Conservation (phyloP, 2,329 filamentous ascomycete genomes). For the Lecanicillium sp. region DNA sequence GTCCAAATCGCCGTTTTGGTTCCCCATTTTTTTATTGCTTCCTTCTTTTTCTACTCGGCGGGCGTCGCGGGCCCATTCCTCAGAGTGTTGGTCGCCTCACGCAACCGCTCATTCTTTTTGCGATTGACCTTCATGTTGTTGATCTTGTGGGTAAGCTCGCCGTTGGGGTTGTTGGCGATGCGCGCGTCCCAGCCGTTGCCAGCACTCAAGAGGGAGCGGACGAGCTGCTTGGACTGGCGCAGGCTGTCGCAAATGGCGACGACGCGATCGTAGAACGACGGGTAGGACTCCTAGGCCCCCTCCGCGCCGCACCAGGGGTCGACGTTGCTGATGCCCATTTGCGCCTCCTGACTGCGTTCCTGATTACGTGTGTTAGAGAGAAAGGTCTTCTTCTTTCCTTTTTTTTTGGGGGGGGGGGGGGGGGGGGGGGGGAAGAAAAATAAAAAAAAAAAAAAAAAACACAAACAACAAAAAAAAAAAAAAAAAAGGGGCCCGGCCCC, state of each 20-base stretch:
- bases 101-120: constrained; percentile 17
- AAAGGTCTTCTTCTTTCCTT: background rate
- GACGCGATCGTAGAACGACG: constrained; percentile 20
- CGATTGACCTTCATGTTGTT: constrained; percentile 22
- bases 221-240: constrained; percentile 22
- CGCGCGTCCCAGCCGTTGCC: constrained; percentile 21
- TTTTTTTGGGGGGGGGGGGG: background rate
- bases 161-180: constrained; percentile 22
- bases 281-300: constrained; percentile 25
- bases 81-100: background rate
- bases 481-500: too few relatives aligned
- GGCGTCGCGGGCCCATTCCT: background rate
- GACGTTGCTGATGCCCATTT: constrained; percentile 22
- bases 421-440: too few relatives aligned
- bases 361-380: too few relatives aligned
- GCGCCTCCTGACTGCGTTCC: constrained; percentile 20
- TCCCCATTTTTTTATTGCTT: too few relatives aligned
- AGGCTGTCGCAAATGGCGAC: constrained; percentile 21
- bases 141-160: constrained; percentile 21
- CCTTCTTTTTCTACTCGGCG: too few relatives aligned
- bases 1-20: too few relatives aligned
- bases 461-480: too few relatives aligned
- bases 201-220: constrained; percentile 23
- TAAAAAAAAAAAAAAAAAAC: too few relatives aligned
- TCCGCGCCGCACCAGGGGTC: constrained; percentile 23